Percentiles rank a stretch among this genome's conserved stretches.
These are phyloP conservation scores for Picea abies DNA, from an alignment of 83 land plant genomes.

Conservation along the genomic window DNA sequence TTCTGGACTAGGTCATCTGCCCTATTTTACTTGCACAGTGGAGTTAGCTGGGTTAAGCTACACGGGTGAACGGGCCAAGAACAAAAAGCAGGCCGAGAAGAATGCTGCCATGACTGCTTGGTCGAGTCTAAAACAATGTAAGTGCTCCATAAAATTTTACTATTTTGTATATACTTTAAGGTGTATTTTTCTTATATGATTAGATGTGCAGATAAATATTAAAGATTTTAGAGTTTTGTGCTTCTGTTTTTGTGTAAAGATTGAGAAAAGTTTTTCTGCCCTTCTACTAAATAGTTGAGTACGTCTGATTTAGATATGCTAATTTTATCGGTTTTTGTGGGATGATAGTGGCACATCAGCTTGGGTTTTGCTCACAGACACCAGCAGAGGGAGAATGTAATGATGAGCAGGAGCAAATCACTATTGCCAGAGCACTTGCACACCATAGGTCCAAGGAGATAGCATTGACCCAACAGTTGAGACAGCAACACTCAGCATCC, in stretches of 20 bases:
- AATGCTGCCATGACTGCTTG: slow-evolving; percentile 86
- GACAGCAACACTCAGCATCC: slow-evolving; percentile 20
- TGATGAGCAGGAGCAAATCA: slow-evolving; percentile 76
- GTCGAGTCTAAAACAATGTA: slow-evolving; percentile 77
- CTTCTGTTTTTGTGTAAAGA: not conserved
- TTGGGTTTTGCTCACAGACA: slow-evolving; percentile 29
- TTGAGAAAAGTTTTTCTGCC: not conserved
- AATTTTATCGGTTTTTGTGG: slow-evolving; percentile 3
- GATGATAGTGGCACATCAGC: slow-evolving; percentile 48
- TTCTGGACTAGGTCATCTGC: slow-evolving; percentile 78
- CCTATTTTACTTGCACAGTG: slow-evolving; percentile 79
- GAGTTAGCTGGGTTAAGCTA: slow-evolving; percentile 73
- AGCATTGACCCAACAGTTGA: slow-evolving; percentile 18
- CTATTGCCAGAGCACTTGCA: slow-evolving; percentile 66
- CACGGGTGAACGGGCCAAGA: slow-evolving; percentile 83
- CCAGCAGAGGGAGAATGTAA: slow-evolving; percentile 54
- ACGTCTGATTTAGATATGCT: not conserved
- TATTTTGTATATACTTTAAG: not conserved
- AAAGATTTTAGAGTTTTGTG: not conserved
- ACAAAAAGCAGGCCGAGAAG: slow-evolving; percentile 84
- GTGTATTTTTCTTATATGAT: not conserved
- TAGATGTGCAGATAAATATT: too few species aligned
- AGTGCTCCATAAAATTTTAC: slow-evolving; percentile 8
- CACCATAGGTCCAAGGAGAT: slow-evolving; percentile 52
- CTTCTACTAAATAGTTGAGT: not conserved